phyloP scores from a whole-genome alignment of 148 eudicot species.

The Suaeda aralocaspica region DNA sequence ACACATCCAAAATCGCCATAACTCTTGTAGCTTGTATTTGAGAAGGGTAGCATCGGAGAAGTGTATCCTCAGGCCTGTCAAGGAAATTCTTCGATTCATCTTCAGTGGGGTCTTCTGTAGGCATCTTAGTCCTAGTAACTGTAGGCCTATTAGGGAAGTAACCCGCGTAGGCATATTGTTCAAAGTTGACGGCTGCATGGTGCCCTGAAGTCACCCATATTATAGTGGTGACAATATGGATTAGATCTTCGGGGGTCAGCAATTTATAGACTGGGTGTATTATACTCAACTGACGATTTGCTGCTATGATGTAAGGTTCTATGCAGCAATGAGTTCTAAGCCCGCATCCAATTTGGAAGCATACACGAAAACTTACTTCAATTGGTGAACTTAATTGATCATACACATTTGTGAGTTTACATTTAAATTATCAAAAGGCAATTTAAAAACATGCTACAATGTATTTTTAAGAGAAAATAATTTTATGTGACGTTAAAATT shows the following conservation, averaged over 20 bases:
- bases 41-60: constrained; percentile 49
- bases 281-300: constrained; percentile 8
- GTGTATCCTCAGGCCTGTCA: constrained; percentile 35
- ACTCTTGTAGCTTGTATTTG: constrained; percentile 47
- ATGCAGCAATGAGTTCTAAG: constrained; percentile 12
- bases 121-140: constrained; percentile 49
- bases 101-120: constrained; percentile 38
- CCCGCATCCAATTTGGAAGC: background rate
- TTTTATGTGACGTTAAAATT: background rate
- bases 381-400: too few species aligned
- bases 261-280: constrained; percentile 8
- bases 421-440: too few species aligned
- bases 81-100: constrained; percentile 34
- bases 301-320: constrained; percentile 9
- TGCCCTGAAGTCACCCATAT: constrained; percentile 73
- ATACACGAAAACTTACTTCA: too few species aligned
- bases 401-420: too few species aligned
- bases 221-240: constrained; percentile 52
- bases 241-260: constrained; percentile 38
- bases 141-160: constrained; percentile 67
- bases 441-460: too few species aligned
- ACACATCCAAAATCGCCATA: constrained; percentile 51
- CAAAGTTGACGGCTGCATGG: too few species aligned
- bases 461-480: too few species aligned
- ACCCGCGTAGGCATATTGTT: constrained; percentile 55